Evolutionary conservation across 192 early-diverging fungal species (phyloP), one percentile per base, ranked within the genome.

Genomic region (Coemansia sp.): DNA sequence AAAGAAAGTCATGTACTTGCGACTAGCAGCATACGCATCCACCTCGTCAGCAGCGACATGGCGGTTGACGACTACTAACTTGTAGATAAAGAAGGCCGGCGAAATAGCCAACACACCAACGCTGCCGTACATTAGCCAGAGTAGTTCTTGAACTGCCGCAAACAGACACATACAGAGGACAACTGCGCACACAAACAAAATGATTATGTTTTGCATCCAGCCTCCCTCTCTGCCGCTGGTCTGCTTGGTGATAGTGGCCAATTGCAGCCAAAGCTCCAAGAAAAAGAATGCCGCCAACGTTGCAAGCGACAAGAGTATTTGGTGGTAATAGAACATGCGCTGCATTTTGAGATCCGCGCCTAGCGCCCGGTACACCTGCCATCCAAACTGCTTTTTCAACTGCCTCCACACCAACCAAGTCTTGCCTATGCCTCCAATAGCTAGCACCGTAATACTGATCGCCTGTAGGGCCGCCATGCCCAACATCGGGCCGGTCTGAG

Each of bases 171-270:
- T 29, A 37, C 65, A 58, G 12, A 83, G 64, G 0, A 65, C 29
- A 30, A 61, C 60, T 18, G 52, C 56, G 24, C 50, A 61, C 45
- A 65, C 29, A 44, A 62, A 27, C 2, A 75, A 27, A 11, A 68
- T 45, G 12, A 61, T 20, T 3, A 69, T 47, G 39, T 65, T 61
- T 27, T 62, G 66, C 37, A 64, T 52, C 76, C 71, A 67, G 39
- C 66, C 64, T 8, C 45, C 53, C 30, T 63, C 64, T 1, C 12
- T 12, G 44, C 65, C 59, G 52, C 64, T 7, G 6, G 65, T 41
- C 60, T 62, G 68, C 10, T 84, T 74, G 16, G 86, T 63, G 27
- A 88, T 64, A 4, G 74, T 84, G 4, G 87, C 75, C 60, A 84
- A 88, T 71, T 77, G 80, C 20, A 83, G 49, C 59, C 71, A 85